Evolutionary conservation across 2,329 filamentous ascomycete genomes (phyloP).

Genomic region (Myrmaecium sp.): DNA sequence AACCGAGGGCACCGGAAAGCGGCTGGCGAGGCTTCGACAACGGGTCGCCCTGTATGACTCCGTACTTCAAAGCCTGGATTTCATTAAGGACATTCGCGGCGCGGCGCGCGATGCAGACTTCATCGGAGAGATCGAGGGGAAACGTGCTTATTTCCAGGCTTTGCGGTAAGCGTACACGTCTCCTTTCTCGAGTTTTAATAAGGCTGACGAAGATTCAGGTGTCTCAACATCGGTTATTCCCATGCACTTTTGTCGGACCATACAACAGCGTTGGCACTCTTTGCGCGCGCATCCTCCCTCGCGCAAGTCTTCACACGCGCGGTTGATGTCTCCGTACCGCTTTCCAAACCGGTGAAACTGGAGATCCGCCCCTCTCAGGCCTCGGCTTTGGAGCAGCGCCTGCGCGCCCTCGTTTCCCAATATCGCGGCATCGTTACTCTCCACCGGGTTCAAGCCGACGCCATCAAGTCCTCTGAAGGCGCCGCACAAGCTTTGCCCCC

Average conservation of each 20-base stretch:
- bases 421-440: slow-evolving; percentile 77
- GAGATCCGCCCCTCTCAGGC: slow-evolving; percentile 45
- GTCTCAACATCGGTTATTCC: slow-evolving; percentile 69
- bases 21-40: slow-evolving; percentile 67
- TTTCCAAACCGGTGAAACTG: slow-evolving; percentile 42
- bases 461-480: slow-evolving; percentile 29
- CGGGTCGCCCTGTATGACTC: slow-evolving; percentile 82
- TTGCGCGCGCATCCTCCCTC: slow-evolving; percentile 57
- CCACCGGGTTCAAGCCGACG: slow-evolving; percentile 41
- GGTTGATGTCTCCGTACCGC: slow-evolving; percentile 15
- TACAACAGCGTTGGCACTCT: slow-evolving; percentile 71
- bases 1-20: slow-evolving; percentile 55
- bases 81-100: slow-evolving; percentile 75
- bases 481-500: slow-evolving; percentile 33
- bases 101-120: slow-evolving; percentile 71
- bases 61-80: slow-evolving; percentile 76
- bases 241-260: slow-evolving; percentile 57
- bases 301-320: no score
- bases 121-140: slow-evolving; percentile 59
- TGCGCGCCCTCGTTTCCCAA: slow-evolving; percentile 59
- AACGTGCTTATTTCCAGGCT: slow-evolving; percentile 69
- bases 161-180: slow-evolving; percentile 47
- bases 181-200: not conserved
- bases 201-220: slow-evolving; percentile 31
- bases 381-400: slow-evolving; percentile 40